Base-by-base conservation (phyloP, 2,329 filamentous ascomycete species). In the Anisogramma anomala region DNA sequence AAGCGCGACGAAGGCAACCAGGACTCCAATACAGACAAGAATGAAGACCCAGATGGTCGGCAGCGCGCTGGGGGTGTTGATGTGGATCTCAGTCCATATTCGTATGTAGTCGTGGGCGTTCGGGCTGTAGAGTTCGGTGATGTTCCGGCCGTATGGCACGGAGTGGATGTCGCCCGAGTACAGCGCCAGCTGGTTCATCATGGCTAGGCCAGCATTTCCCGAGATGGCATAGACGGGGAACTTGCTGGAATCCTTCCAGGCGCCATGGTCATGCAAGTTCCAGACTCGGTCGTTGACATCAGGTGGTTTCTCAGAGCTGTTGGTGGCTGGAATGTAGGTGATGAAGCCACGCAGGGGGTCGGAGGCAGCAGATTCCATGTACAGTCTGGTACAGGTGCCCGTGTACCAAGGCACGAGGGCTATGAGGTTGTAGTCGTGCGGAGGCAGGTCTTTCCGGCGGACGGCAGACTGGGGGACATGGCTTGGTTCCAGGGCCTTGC, bases 331-430 rank as follows among this genome's bases (percentile, higher is more conserved):
- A 23, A 65, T 66, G 56, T 79, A 82, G 50, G 82, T 79, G 28
- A 82, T 63, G 53, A 82, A 73, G 17, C 66, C 77, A 31, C 76
- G 71, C 8, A 81, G 68, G 18, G 74, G 70, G 49, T 79, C 74
- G 41, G 60, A 53, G 23, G 67, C 64, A n/a, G 74, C 71, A 15
- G 74, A 68, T 14, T 69, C 62, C 34, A 96, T 69, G 56, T 86
- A 94, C 33, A 80, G 72, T 41, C 70, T 62, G 10, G 84, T 82
- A 56, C 89, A 98, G 19, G 75, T 65, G 6, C 71, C 64, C 47
- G 72, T 82, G 52, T 86, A 77, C 88, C 89, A 96, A 20, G 89
- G 89, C 18, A 85, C 88, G 39, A 95, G 64, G 20, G 83, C 88
- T 51, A 95, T 75, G 38, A 87, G 67, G 41, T 81, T 77, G 58